phyloP scores from a whole-genome alignment of 805 yeast species.

The Candida ficus region DNA sequence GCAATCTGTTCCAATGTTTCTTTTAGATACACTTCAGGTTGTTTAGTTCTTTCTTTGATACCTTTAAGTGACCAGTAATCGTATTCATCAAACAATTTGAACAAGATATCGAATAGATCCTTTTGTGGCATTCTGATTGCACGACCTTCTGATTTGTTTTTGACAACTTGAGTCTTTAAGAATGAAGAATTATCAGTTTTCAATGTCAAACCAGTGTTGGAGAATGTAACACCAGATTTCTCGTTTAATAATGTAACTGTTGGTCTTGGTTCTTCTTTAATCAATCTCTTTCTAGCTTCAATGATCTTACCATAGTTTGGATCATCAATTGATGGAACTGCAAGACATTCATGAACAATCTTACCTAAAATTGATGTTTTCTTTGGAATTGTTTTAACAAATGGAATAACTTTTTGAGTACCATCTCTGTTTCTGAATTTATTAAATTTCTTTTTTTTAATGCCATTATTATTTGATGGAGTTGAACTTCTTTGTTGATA shows the following conservation, averaged over 20 bases:
- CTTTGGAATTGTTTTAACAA: slow-evolving; percentile 82
- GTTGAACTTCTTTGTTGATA: slow-evolving; percentile 24
- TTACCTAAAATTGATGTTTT: slow-evolving; percentile 84
- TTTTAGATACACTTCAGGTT: slow-evolving; percentile 90
- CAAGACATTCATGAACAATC: slow-evolving; percentile 87
- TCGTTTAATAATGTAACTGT: slow-evolving; percentile 67
- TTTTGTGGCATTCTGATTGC: slow-evolving; percentile 93
- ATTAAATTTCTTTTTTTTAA: slow-evolving; percentile 26
- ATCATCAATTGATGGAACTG: slow-evolving; percentile 73
- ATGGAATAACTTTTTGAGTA: slow-evolving; percentile 55
- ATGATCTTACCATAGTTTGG: slow-evolving; percentile 63
- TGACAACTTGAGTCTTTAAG: slow-evolving; percentile 44
- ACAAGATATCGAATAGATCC: slow-evolving; percentile 82
- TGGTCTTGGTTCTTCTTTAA: slow-evolving; percentile 47
- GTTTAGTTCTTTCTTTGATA: slow-evolving; percentile 86
- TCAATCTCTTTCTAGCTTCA: slow-evolving; percentile 46
- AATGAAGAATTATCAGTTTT: slow-evolving; percentile 68
- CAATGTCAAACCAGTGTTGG: slow-evolving; percentile 81
- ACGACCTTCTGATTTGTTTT: slow-evolving; percentile 59
- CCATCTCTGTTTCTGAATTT: slow-evolving; percentile 33
- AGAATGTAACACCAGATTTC: slow-evolving; percentile 82
- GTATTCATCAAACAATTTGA: slow-evolving; percentile 86
- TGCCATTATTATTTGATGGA: neutral
- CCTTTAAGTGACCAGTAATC: slow-evolving; percentile 98
- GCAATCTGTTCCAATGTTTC: slow-evolving; percentile 91